Evolutionary conservation across 2,329 filamentous ascomycete genomes (phyloP).

Genomic region (Tolypocladium album): DNA sequence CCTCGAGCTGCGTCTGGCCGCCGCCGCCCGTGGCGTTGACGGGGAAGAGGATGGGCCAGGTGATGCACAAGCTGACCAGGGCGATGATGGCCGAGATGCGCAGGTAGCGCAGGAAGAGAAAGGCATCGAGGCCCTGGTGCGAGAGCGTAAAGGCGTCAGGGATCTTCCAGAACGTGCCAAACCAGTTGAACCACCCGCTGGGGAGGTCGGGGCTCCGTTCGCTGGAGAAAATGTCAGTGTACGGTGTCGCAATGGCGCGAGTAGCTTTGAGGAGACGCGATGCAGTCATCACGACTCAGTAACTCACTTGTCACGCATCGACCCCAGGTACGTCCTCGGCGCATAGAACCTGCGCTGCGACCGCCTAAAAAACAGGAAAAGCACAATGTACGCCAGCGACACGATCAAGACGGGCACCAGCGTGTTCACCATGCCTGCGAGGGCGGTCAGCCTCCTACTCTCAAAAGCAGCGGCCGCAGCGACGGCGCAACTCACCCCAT

Average conservation of each 20-base stretch:
- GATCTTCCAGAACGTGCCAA: conserved; percentile 49
- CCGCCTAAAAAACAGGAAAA: conserved; percentile 39
- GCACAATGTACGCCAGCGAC: conserved; percentile 34
- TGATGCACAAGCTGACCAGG: conserved; percentile 68
- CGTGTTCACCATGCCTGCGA: conserved; percentile 33
- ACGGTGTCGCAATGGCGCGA: neutral
- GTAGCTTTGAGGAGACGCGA: neutral
- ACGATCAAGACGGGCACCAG: conserved; percentile 41
- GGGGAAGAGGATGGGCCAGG: conserved; percentile 76
- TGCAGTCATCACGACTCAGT: neutral
- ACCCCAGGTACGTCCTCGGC: conserved; percentile 39
- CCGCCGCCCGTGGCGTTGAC: conserved; percentile 75
- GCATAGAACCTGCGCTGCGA: conserved; percentile 43
- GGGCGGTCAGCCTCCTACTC: neutral
- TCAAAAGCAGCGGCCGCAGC: neutral
- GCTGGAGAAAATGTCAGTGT: conserved; percentile 18
- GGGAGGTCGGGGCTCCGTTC: conserved; percentile 47
- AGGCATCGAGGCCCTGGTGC: conserved; percentile 81
- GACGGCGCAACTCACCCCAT: conserved; percentile 17
- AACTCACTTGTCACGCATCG: conserved; percentile 36
- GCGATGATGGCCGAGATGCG: conserved; percentile 68
- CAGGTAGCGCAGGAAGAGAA: conserved; percentile 78
- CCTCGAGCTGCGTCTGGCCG: conserved; percentile 48
- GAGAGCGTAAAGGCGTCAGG: conserved; percentile 72
- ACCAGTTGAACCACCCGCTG: conserved; percentile 50